Evolutionary conservation across 768 basidiomycete genomes (phyloP), one percentile per base, ranked within the genome.

Genomic region (Cyclocybe aegerita): DNA sequence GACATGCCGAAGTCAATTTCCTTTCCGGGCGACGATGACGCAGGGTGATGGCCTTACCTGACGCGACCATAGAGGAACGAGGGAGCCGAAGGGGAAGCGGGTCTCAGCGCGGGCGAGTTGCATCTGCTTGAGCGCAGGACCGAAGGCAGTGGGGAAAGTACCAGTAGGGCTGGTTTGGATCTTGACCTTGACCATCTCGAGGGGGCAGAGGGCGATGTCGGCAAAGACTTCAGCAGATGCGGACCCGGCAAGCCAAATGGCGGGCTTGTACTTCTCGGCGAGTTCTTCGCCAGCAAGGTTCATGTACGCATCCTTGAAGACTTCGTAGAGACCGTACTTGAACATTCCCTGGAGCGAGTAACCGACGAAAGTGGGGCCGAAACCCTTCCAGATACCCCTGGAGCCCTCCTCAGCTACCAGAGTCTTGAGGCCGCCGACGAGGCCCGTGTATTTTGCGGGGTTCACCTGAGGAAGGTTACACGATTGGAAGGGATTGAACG

Each of bases 271-370:
- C 60, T 91, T 85, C 48, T 79, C 70, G 17, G 88, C 67, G 37
- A 80, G 73, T 66, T 93, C 90, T 70, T 95, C 86, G 46, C 94
- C 94, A 55, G 92, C 86, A 57, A 87, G 65, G 81, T 94, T 94
- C 79, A 84, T 84, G 81, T 94, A 95, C 56, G 65, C 51, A 70
- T 97, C 94, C 80, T 96, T 98, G 89, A 95, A 98, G 65, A 89
- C 69, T 74, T 98, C 94, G 70, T 97, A 97, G 69, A 95, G 90
- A 76, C 95, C 95, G 70, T 92, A 97, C 75, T 98, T 98, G 88
- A 96, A 93, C 83, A 94, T 86, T 67, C 95, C 95, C 75, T 97
- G 95, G 62, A 93, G 80, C 7, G 92, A 91, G 78, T 95, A 95
- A 56, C 95, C 93, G 71, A 96, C 77, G 55, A 93, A 77, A 52